phyloP scores from a whole-genome alignment of 495 filamentous ascomycete genomes.

The Bathelium albidoporum region DNA sequence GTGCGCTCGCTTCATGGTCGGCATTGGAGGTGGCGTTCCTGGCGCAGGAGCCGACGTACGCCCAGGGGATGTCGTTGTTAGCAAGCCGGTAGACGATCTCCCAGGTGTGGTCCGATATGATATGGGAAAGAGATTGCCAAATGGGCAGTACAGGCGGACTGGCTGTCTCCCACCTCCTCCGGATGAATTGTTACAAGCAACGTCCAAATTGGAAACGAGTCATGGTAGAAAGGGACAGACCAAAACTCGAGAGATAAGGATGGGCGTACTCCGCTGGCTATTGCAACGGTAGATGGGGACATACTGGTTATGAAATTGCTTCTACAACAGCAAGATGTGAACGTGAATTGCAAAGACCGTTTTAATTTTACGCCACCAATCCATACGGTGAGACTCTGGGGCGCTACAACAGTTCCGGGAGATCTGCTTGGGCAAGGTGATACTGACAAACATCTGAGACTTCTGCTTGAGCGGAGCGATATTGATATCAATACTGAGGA shows the following conservation, averaged over 20 bases:
- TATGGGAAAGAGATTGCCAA: constrained; percentile 18
- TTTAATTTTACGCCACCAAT: constrained; percentile 4
- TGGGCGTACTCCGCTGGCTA: constrained; percentile 7
- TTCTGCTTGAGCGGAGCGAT: background rate
- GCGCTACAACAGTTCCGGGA: background rate
- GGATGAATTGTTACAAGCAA: background rate
- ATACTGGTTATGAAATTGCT: constrained; percentile 5
- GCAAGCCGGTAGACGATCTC: constrained; percentile 13
- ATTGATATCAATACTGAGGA: background rate
- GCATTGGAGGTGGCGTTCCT: constrained; percentile 11
- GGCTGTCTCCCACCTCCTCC: background rate
- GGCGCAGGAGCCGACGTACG: constrained; percentile 6
- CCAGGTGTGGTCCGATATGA: constrained; percentile 27
- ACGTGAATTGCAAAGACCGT: constrained; percentile 7
- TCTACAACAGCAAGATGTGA: background rate
- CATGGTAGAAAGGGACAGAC: background rate
- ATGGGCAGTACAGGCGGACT: background rate
- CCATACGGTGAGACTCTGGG: background rate
- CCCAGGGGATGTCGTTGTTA: constrained; percentile 23
- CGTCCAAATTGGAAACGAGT: background rate
- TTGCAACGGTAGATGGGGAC: background rate
- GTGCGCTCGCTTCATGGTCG: constrained; percentile 17
- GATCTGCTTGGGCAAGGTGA: background rate
- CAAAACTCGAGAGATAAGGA: constrained; percentile 4
- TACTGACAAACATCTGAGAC: too few species aligned